Evolutionary conservation across 345 rosid genomes (phyloP).

Genomic region (Syzygium aromaticum): DNA sequence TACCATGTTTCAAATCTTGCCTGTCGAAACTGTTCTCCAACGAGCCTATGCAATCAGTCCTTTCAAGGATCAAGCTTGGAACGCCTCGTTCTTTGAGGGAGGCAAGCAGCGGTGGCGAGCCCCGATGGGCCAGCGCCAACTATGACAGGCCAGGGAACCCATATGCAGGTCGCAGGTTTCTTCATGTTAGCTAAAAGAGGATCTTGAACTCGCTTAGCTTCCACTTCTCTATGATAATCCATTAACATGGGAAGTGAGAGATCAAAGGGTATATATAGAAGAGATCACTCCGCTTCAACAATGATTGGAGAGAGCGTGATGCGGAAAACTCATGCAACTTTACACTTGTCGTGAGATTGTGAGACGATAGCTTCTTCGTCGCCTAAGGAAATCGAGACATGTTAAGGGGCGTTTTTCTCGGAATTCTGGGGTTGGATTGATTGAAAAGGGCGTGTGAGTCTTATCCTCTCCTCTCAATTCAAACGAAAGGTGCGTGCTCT

Average conservation of each 20-base stretch:
- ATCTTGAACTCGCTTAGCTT: conserved; percentile 10
- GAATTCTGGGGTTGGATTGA: neutral
- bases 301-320: neutral
- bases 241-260: neutral
- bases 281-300: neutral
- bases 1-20: no score
- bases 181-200: neutral
- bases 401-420: neutral
- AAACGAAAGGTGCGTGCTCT: neutral
- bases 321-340: neutral
- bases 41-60: conserved; percentile 53
- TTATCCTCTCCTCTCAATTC: neutral
- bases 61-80: conserved; percentile 59
- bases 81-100: conserved; percentile 45
- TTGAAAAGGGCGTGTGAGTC: neutral
- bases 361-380: neutral
- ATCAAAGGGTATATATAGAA: neutral
- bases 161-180: neutral
- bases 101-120: conserved; percentile 64
- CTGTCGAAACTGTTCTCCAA: no score
- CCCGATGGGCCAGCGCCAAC: conserved; percentile 92
- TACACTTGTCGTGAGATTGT: neutral
- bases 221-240: neutral
- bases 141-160: conserved; percentile 50
- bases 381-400: neutral